Evolutionary conservation across 2,329 filamentous ascomycete genomes (phyloP), one percentile per base, ranked within the genome.

Genomic region (Fusarium poae): DNA sequence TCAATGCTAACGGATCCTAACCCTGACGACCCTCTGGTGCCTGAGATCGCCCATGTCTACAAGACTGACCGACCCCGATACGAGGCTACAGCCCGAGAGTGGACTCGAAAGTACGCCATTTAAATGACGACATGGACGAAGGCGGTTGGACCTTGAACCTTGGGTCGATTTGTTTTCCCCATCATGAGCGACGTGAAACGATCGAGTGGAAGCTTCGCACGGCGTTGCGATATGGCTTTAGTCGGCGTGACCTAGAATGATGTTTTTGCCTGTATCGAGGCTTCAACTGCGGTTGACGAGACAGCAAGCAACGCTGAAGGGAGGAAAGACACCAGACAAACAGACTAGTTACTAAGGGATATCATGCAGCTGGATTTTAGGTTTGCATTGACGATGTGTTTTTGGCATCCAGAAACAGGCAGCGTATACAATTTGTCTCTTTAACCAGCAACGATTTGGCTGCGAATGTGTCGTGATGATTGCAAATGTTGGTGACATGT

Each of bases 1-100:
- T 99, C 96, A 55, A 98, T 99, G 96, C 87, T 99, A 81, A 99
- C 96, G 79, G 96, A 99, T 85, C 96, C 96, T 75, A 99, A 99
- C 88, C 96, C 96, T 71, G 96, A 99, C 81, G 96, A 99, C 82
- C 96, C 96, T 78, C 91, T 99, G 74, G 96, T 99, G 67, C 96
- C 96, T 70, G 96, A 99, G 86, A 99, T 99, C 77, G 96, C 96
- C 77, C 96, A 99, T 80, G 94, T 98, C 79, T 99, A 99, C 92
- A 99, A 99, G 91, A 97, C 95, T 72, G 96, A 99, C 83, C 92
- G 94, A 76, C 89, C 92, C 76, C 89, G 94, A 81, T 99, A 99
- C 83, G 96, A 99, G 85, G 92, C 93, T 72, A 98, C 94, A 61
- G 96, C 96, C 67, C 88, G 95, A 76, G 96, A 99, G 85, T 99